phyloP scores from a whole-genome alignment of 176 grass and related monocot genomes.

The Bothriochloa decipiens region DNA sequence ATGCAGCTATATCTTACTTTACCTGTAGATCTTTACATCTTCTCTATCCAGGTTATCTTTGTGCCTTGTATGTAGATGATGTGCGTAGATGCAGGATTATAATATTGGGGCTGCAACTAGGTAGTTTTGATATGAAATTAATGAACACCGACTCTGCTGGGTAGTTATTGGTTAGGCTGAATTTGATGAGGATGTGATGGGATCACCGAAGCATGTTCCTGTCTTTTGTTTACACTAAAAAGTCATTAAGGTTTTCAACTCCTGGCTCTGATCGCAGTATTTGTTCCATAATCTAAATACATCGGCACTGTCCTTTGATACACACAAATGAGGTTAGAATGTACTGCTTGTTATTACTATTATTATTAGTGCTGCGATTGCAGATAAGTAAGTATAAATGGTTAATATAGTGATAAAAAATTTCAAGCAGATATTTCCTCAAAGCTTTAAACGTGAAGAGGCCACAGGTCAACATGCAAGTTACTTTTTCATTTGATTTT shows the following conservation, averaged over 20 bases:
- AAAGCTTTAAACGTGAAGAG: slow-evolving; percentile 73
- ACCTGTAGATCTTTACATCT: background rate
- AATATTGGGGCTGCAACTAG: background rate
- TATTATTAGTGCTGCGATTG: slow-evolving; percentile 18
- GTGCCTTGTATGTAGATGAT: background rate
- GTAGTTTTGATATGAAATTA: background rate
- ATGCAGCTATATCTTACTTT: background rate
- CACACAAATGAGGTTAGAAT: background rate
- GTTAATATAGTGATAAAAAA: slow-evolving; percentile 70
- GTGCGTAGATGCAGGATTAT: background rate
- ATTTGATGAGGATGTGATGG: slow-evolving; percentile 45
- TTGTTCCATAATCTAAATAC: background rate
- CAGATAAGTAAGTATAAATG: slow-evolving; percentile 67
- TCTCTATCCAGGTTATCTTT: background rate
- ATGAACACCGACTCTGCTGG: background rate
- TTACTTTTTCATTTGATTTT: slow-evolving; percentile 70
- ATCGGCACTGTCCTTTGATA: background rate
- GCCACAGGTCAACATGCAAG: slow-evolving; percentile 39
- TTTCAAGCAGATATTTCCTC: slow-evolving; percentile 75
- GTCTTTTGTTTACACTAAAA: slow-evolving; percentile 69
- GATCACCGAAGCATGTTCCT: slow-evolving; percentile 69
- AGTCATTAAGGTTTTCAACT: slow-evolving; percentile 71
- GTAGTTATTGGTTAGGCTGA: slow-evolving; percentile 60
- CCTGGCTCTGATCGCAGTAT: slow-evolving; percentile 63
- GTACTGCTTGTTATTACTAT: slow-evolving; percentile 1